Conservation (phyloP, 805 yeast species). For the Candida pini region DNA sequence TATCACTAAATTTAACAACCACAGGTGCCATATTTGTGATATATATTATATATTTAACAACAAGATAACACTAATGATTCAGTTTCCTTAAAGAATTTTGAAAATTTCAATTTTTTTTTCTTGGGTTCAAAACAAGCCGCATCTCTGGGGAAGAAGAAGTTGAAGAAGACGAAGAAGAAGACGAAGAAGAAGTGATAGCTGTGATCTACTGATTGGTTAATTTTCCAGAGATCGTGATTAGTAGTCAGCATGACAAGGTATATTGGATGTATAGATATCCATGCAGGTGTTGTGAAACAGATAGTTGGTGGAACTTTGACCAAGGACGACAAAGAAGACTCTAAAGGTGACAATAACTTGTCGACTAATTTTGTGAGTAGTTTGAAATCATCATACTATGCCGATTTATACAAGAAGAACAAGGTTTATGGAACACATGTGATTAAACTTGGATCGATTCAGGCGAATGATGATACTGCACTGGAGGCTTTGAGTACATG, state of each 20-base stretch:
- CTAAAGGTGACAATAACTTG: conserved; percentile 33
- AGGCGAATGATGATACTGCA: conserved; percentile 80
- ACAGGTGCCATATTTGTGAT: conserved; percentile 32
- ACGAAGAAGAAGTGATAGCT: not conserved
- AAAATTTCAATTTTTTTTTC: too few species aligned
- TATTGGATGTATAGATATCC: conserved; percentile 94
- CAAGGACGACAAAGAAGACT: conserved; percentile 41
- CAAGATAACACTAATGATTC: too few species aligned
- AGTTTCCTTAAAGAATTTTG: too few species aligned
- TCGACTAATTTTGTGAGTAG: conserved; percentile 76
- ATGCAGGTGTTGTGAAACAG: conserved; percentile 92
- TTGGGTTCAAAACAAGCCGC: not conserved
- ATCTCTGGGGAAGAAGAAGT: not conserved
- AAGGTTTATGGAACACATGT: conserved; percentile 79
- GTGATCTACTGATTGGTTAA: not conserved
- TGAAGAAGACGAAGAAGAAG: not conserved
- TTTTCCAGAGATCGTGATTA: not conserved
- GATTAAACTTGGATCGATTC: conserved; percentile 77
- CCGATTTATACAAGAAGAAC: conserved; percentile 57
- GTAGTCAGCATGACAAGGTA: conserved; percentile 65
- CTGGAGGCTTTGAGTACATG: conserved; percentile 64
- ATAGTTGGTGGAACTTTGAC: conserved; percentile 90
- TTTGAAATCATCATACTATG: conserved; percentile 70
- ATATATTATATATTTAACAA: too few species aligned
- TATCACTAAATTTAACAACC: conserved; percentile 43